phyloP scores from a whole-genome alignment of 805 yeast species.

The Metschnikowia reukaufii region DNA sequence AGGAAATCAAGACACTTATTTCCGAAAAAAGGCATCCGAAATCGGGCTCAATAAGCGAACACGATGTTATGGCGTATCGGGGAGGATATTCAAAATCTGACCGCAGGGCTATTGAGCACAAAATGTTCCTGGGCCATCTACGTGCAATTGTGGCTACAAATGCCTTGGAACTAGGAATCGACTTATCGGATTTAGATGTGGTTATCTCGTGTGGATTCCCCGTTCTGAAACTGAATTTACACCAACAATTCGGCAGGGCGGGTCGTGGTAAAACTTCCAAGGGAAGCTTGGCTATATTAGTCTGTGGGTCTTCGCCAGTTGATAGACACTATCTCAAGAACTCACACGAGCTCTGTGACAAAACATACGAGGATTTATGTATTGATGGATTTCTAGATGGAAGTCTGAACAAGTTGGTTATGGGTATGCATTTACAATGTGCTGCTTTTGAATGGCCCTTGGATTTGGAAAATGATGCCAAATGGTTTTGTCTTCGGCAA shows the following conservation, averaged over 20 bases:
- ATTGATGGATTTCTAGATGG: constrained; percentile 37
- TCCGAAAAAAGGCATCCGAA: constrained; percentile 35
- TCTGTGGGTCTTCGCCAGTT: constrained; percentile 80
- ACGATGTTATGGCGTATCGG: constrained; percentile 87
- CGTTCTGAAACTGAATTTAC: constrained; percentile 75
- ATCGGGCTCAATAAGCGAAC: constrained; percentile 40
- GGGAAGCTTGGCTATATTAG: constrained; percentile 82
- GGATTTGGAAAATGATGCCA: constrained; percentile 47
- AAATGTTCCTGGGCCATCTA: constrained; percentile 85
- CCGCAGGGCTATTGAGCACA: constrained; percentile 81
- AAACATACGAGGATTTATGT: constrained; percentile 42
- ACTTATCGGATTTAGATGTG: constrained; percentile 89
- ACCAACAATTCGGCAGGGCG: constrained; percentile 97
- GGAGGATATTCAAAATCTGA: constrained; percentile 92
- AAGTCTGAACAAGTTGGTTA: constrained; percentile 41
- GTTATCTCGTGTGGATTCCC: constrained; percentile 95
- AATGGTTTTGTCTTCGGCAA: constrained; percentile 52
- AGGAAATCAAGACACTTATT: constrained; percentile 65
- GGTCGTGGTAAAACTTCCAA: constrained; percentile 71
- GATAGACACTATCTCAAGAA: constrained; percentile 81
- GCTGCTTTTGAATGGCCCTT: constrained; percentile 88
- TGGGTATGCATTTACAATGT: constrained; percentile 88
- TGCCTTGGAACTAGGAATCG: constrained; percentile 94
- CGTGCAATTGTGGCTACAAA: constrained; percentile 91
- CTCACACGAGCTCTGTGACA: constrained; percentile 56